These are phyloP conservation scores for Amyloporia xantha DNA, from an alignment of 768 basidiomycete species.

Conservation along the genomic window DNA sequence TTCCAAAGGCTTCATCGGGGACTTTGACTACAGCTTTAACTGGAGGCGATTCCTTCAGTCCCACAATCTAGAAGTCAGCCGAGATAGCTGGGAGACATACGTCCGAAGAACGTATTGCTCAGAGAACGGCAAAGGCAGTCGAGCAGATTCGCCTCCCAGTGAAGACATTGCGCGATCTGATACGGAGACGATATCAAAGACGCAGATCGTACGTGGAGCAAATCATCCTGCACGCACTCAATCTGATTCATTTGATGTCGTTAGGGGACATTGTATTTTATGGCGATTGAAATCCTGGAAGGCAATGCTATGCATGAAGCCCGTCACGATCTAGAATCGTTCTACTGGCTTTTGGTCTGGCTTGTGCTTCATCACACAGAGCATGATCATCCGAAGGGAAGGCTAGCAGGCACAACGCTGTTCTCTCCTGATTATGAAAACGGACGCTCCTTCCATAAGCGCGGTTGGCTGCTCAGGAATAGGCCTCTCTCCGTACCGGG, in stretches of 20 bases:
- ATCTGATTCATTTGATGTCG: neutral
- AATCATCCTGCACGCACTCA: neutral
- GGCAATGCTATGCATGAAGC: neutral
- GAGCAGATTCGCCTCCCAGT: neutral
- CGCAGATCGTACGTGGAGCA: neutral
- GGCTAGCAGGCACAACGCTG: neutral
- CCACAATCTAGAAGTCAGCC: neutral
- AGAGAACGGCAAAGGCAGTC: neutral
- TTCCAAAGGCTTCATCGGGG: slow-evolving; percentile 8
- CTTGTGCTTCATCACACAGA: slow-evolving; percentile 5
- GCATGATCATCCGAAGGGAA: neutral
- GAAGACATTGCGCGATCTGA: too few relatives aligned
- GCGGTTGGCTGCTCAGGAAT: neutral
- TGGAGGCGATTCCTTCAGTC: neutral
- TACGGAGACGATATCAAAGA: neutral
- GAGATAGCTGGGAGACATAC: neutral
- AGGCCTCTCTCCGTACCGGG: neutral
- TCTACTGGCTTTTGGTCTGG: slow-evolving; percentile 13
- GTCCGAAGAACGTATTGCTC: neutral
- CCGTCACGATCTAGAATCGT: slow-evolving; percentile 11
- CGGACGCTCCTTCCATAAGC: neutral
- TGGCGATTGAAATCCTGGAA: neutral
- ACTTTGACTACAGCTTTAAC: slow-evolving; percentile 13
- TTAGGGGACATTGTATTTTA: slow-evolving; percentile 8
- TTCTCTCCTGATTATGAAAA: neutral